Evolutionary conservation across 176 grass and related monocot genomes (phyloP).

Genomic region (Rhipidocladum racemiflorum): DNA sequence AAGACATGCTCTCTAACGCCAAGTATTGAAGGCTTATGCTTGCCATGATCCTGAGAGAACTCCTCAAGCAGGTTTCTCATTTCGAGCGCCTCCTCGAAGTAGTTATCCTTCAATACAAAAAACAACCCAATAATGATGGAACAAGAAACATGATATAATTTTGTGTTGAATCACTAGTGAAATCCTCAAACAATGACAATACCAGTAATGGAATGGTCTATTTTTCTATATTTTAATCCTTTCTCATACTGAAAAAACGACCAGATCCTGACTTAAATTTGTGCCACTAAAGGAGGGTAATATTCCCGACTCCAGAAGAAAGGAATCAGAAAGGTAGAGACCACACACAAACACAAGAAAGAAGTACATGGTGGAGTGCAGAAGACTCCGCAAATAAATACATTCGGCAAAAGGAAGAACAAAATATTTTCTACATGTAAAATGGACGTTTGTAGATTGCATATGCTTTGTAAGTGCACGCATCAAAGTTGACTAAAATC

Average conservation of each 20-base stretch:
- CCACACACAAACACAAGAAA: background rate
- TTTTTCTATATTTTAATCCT: background rate
- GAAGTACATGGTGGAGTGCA: background rate
- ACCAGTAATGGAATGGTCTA: background rate
- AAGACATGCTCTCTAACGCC: slow-evolving; percentile 96
- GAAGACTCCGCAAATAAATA: slow-evolving; percentile 19
- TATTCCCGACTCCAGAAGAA: background rate
- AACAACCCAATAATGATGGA: slow-evolving; percentile 16
- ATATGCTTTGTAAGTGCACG: background rate
- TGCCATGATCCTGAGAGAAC: slow-evolving; percentile 61
- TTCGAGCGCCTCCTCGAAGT: slow-evolving; percentile 94
- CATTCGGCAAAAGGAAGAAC: background rate
- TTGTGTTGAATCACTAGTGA: background rate
- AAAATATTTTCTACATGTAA: slow-evolving; percentile 3
- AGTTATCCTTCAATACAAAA: slow-evolving; percentile 69
- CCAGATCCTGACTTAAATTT: background rate
- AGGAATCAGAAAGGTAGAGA: background rate
- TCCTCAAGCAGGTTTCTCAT: slow-evolving; percentile 98
- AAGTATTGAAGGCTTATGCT: slow-evolving; percentile 77
- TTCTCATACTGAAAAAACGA: background rate
- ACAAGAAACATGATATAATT: background rate
- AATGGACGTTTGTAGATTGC: background rate
- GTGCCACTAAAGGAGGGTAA: background rate
- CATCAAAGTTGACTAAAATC: background rate
- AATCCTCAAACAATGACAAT: slow-evolving; percentile 3